A percentile compares a stretch with the other conserved stretches of the same genome.
Evolutionary conservation across 345 rosid species (phyloP).

Genomic region (Heritiera fomes): DNA sequence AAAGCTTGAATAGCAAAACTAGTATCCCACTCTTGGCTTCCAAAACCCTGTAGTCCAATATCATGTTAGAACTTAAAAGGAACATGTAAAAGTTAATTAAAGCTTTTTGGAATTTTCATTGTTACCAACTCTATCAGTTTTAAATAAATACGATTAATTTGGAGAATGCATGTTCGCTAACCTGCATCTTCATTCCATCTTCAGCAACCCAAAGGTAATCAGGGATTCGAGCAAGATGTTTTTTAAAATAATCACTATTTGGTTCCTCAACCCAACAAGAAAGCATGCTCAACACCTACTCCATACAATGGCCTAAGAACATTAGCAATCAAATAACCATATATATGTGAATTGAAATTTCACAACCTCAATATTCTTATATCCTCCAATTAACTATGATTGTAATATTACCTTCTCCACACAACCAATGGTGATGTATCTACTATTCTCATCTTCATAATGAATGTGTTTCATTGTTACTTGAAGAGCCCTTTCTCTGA

Average conservation of each 20-base stretch:
- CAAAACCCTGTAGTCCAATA: constrained; percentile 55
- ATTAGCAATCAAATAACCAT: neutral
- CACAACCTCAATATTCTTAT: neutral
- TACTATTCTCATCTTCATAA: too few species aligned
- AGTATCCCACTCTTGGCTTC: constrained; percentile 85
- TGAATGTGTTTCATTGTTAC: too few species aligned
- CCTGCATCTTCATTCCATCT: constrained; percentile 97
- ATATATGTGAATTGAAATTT: neutral
- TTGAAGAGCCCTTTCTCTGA: too few species aligned
- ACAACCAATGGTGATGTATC: too few species aligned
- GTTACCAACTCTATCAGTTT: neutral
- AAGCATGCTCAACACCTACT: constrained; percentile 60
- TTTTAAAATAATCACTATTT: constrained; percentile 41
- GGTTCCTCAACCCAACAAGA: constrained; percentile 76
- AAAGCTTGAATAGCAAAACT: constrained; percentile 74
- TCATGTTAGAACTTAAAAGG: neutral
- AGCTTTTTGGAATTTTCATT: neutral
- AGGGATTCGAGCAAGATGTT: constrained; percentile 71
- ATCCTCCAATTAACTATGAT: neutral
- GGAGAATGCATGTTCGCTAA: constrained; percentile 20
- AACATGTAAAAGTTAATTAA: neutral
- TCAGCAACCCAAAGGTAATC: constrained; percentile 93
- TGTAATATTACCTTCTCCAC: neutral
- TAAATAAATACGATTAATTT: neutral
- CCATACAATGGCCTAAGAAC: constrained; percentile 3